Percentiles rank a stretch among this genome's conserved stretches.
Conservation (phyloP, 2,329 filamentous ascomycete genomes). For the Ceratocystis destructans region DNA sequence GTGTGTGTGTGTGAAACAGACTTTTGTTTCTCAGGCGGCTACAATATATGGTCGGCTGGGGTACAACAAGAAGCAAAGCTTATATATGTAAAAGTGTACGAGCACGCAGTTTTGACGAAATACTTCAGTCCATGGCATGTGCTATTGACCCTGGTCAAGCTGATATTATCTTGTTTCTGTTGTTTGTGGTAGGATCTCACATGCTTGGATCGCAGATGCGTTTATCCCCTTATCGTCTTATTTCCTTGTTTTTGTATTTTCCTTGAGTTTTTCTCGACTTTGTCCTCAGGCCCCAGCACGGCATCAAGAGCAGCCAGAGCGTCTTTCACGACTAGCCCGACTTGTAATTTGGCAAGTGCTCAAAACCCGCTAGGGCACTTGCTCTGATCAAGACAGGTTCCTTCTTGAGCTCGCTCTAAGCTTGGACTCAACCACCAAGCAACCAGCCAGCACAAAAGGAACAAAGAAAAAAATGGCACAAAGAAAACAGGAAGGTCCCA, state of each 20-base stretch:
- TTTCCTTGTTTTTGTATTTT: not conserved
- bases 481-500: not conserved
- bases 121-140: no score
- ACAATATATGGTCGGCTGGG: no score
- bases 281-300: constrained; percentile 2
- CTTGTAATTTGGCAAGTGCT: constrained; percentile 5
- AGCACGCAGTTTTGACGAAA: no score
- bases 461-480: not conserved
- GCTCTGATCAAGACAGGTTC: constrained; percentile 1
- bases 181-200: not conserved
- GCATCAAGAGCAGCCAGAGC: not conserved
- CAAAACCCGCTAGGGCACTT: not conserved
- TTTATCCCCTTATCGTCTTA: not conserved
- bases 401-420: constrained; percentile 3
- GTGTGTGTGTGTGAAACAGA: no score
- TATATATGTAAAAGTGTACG: no score
- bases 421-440: constrained; percentile 9
- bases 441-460: not conserved
- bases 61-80: no score
- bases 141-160: no score
- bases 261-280: not conserved
- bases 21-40: no score
- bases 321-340: not conserved
- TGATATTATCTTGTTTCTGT: not conserved
- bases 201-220: constrained; percentile 4